Evolutionary conservation across 352 stramenopile species (phyloP).

Genomic region (Phytopythium boreale): DNA sequence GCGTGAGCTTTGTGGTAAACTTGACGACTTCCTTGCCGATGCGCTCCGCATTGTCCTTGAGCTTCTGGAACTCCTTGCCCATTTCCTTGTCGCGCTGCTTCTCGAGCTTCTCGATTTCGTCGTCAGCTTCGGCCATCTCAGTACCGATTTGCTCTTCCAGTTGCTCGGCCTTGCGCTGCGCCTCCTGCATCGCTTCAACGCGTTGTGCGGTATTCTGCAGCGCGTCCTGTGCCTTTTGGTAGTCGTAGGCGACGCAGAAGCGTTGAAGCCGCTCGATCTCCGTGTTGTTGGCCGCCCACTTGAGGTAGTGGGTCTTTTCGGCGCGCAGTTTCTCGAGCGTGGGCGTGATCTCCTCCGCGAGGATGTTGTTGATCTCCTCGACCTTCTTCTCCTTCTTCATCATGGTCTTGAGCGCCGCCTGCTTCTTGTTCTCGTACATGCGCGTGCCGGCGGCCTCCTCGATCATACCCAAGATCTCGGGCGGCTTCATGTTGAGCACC

Average conservation of each 20-base stretch:
- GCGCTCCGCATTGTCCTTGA: slow-evolving; percentile 79
- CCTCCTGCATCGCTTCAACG: slow-evolving; percentile 87
- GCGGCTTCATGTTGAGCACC: slow-evolving; percentile 99
- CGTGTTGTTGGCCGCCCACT: slow-evolving; percentile 98
- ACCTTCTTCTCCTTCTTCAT: slow-evolving; percentile 99
- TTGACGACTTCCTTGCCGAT: slow-evolving; percentile 84
- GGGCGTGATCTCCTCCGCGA: slow-evolving; percentile 98
- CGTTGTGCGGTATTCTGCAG: slow-evolving; percentile 86
- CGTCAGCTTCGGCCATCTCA: slow-evolving; percentile 76
- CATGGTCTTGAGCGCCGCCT: slow-evolving; percentile 97
- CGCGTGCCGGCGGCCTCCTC: slow-evolving; percentile 98
- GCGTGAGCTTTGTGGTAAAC: slow-evolving; percentile 76
- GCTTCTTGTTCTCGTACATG: slow-evolving; percentile 99
- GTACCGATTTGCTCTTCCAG: slow-evolving; percentile 51
- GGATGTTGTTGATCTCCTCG: slow-evolving; percentile 98
- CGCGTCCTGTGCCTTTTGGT: slow-evolving; percentile 85
- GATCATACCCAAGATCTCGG: slow-evolving; percentile 99
- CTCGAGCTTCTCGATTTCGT: slow-evolving; percentile 83
- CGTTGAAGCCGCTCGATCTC: slow-evolving; percentile 97
- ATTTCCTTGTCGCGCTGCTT: slow-evolving; percentile 79
- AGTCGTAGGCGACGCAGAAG: slow-evolving; percentile 97
- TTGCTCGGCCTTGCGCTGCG: slow-evolving; percentile 65
- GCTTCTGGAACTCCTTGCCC: slow-evolving; percentile 77
- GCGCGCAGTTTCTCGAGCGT: slow-evolving; percentile 97
- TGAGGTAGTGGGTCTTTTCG: slow-evolving; percentile 98